These are phyloP conservation scores for Creolimax fragrantissima DNA, from an alignment of 78 protist species.

Conservation along the genomic window DNA sequence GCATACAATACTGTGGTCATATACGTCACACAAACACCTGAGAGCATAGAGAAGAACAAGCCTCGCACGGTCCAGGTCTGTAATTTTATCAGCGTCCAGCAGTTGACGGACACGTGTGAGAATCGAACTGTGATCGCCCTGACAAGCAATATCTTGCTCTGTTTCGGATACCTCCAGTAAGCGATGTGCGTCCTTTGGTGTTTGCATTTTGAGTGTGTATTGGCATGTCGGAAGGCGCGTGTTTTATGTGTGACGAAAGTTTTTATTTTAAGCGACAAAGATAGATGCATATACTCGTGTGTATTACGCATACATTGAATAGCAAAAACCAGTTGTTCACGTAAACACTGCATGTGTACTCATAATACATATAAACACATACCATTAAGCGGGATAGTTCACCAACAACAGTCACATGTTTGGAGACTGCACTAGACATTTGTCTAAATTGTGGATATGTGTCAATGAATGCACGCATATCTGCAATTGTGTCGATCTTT, in stretches of 20 bases:
- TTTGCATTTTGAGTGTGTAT: no score
- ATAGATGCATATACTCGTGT: no score
- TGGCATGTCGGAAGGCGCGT: no score
- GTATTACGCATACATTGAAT: no score
- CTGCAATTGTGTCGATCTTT: constrained; percentile 66
- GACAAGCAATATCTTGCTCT: constrained; percentile 86
- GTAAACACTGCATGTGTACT: no score
- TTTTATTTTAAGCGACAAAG: no score
- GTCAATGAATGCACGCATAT: constrained; percentile 80
- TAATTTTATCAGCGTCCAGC: neutral
- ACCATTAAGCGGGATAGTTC: neutral
- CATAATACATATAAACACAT: no score
- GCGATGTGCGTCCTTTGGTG: constrained; percentile 2
- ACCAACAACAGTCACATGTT: constrained; percentile 21
- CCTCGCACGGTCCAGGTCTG: constrained; percentile 46
- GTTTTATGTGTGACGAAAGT: no score
- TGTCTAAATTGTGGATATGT: constrained; percentile 82
- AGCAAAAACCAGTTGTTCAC: no score
- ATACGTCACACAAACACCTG: no score
- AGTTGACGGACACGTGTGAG: neutral
- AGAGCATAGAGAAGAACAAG: constrained; percentile 73
- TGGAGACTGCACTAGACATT: constrained; percentile 35
- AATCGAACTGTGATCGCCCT: constrained; percentile 39
- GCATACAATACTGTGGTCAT: no score
- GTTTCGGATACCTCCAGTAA: constrained; percentile 63